These are phyloP conservation scores for Trichoderma pleuroti DNA, from an alignment of 2,329 filamentous ascomycete genomes.

Conservation along the genomic window DNA sequence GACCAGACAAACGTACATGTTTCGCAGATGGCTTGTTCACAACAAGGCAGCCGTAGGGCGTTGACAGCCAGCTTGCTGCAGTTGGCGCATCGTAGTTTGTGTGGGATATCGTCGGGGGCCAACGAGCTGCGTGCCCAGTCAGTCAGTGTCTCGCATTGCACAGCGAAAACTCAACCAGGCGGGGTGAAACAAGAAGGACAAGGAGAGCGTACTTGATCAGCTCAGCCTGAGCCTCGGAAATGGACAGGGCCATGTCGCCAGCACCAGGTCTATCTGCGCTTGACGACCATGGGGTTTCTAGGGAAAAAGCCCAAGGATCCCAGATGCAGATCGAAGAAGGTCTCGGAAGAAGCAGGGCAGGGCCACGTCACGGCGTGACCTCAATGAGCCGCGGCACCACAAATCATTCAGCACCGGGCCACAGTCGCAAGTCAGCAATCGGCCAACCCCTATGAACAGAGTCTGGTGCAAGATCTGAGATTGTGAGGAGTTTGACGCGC, in stretches of 20 bases:
- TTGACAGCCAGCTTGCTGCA: conserved; percentile 90
- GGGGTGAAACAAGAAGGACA: background rate
- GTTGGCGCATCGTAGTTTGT: conserved; percentile 89
- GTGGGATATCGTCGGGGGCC: conserved; percentile 81
- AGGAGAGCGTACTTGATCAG: conserved; percentile 50
- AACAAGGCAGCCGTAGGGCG: conserved; percentile 87
- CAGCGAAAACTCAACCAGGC: background rate
- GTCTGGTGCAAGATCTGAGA: conserved; percentile 13
- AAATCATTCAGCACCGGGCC: conserved; percentile 17
- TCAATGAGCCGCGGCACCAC: conserved; percentile 16
- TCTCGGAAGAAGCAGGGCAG: background rate
- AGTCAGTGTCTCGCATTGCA: background rate
- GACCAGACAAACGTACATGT: conserved; percentile 55
- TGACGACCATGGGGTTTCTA: conserved; percentile 12
- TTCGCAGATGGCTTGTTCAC: conserved; percentile 91
- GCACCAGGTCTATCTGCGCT: conserved; percentile 20
- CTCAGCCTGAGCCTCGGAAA: conserved; percentile 53
- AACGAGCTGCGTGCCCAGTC: conserved; percentile 58
- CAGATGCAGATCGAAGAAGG: background rate
- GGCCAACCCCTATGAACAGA: background rate
- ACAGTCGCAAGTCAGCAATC: conserved; percentile 9
- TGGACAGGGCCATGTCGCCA: conserved; percentile 36
- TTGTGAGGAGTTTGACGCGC: conserved; percentile 27
- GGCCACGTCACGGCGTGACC: conserved; percentile 20
- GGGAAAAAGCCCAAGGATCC: background rate